Base-by-base conservation (phyloP, 108 stramenopile species). In the Skeletonema potamos region DNA sequence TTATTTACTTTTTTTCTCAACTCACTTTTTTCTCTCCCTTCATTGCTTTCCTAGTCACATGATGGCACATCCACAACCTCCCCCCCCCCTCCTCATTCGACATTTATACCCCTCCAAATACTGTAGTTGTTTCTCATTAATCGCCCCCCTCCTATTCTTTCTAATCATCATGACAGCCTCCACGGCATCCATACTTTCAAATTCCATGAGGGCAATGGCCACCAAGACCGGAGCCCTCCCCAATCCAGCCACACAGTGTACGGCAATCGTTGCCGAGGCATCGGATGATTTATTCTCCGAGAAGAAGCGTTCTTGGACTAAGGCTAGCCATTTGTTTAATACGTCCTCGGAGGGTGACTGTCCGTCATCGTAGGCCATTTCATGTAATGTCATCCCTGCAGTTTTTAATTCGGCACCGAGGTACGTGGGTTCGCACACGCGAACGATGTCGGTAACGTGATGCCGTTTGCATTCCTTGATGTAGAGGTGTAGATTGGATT, bases 241-340 rank as follows among this genome's bases (percentile, higher is more conserved):
- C 56, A 99, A 85, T 2, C 98, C 98, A 2, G 98, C 98, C 4
- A 99, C 96, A 71, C 98, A 99, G 81, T 99, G 98, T 10, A 98
- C 96, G n/a, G 97, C 97, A 65, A 99, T 93, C 26, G 91, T 77
- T 5, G 57, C 64, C 32, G 70, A 28, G 43, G 74, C 32, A 37
- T 76, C 41, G 75, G 70, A 43, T 51, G 75, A n/a, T 75, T 55
- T 54, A 46, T 30, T 64, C 77, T 37, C 70, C 64, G 64, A 28
- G 63, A 77, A 92, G 75, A 97, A 96, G 0, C 91, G 87, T 9
- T 91, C 78, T 27, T 97, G 86, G 29, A 97, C 95, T 26, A 97
- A 77, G 33, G 84, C 70, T 18, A 97, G 77, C 97, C 98, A 99
- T 41, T 64, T 57, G 30, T 86, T 79, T 68, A 97, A 87, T n/a